A percentile compares a stretch with the other conserved stretches of the same genome.
These are phyloP conservation scores for Myxozyma mucilagina DNA, from an alignment of 805 yeast genomes.

Conservation along the genomic window DNA sequence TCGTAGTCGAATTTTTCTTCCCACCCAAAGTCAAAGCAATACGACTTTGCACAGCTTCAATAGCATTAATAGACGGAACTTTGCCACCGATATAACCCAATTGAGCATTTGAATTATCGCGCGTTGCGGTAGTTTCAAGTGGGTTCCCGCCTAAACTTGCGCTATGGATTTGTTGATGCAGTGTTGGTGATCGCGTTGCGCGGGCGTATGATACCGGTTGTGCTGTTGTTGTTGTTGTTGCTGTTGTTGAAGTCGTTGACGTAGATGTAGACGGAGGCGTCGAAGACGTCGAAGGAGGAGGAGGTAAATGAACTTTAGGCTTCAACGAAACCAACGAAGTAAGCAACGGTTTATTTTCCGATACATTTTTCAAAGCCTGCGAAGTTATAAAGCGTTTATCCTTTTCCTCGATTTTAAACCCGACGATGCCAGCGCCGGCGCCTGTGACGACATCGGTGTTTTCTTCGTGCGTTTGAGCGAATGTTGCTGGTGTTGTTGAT, in stretches of 20 bases:
- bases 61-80: constrained; percentile 24
- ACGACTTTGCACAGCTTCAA: constrained; percentile 29
- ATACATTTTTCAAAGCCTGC: constrained; percentile 23
- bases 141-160: constrained; percentile 9
- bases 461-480: too few relatives aligned
- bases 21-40: constrained; percentile 27
- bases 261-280: constrained; percentile 18
- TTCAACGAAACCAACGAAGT: constrained; percentile 1
- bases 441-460: constrained; percentile 6
- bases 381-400: constrained; percentile 12
- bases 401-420: constrained; percentile 1
- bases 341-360: too few relatives aligned
- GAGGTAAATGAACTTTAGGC: constrained; percentile 30
- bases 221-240: constrained; percentile 7
- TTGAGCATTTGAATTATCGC: not conserved
- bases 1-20: not conserved
- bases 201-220: constrained; percentile 2
- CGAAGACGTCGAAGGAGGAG: constrained; percentile 11
- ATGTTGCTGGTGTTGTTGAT: too few relatives aligned
- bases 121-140: not conserved
- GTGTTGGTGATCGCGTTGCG: not conserved
- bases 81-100: constrained; percentile 19
- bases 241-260: constrained; percentile 1
- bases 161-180: constrained; percentile 7
- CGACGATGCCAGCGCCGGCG: constrained; percentile 5